phyloP scores from a whole-genome alignment of 306 rosid genomes.

The Amphicarpaea edgeworthii region DNA sequence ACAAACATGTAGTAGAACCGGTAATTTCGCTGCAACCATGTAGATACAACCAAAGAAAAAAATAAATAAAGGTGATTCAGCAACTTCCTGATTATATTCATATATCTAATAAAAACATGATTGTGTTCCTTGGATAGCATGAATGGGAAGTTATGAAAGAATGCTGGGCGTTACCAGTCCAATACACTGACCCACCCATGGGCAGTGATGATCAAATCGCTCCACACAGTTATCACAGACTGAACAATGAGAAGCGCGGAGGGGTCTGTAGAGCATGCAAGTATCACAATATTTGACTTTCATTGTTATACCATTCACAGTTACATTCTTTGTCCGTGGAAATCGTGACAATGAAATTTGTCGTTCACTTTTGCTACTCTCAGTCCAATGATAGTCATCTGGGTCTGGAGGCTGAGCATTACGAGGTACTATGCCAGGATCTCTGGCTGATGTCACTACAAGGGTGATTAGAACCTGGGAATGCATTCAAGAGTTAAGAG shows the following conservation, averaged over 20 bases:
- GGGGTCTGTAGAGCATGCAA: slow-evolving; percentile 82
- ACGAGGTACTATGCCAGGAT: slow-evolving; percentile 86
- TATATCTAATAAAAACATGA: slow-evolving; percentile 21
- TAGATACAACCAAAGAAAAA: slow-evolving; percentile 27
- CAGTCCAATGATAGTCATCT: slow-evolving; percentile 51
- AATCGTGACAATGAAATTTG: slow-evolving; percentile 47
- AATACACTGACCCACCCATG: slow-evolving; percentile 93
- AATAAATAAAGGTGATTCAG: slow-evolving; percentile 12
- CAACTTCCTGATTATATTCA: slow-evolving; percentile 31
- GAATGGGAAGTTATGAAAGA: slow-evolving; percentile 8
- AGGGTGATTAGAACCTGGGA: slow-evolving; percentile 71
- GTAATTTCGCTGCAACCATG: slow-evolving; percentile 72
- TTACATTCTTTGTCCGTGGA: slow-evolving; percentile 66
- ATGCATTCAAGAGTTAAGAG: slow-evolving; percentile 40
- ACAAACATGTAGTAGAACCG: slow-evolving; percentile 77
- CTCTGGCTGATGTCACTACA: slow-evolving; percentile 80
- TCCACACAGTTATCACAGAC: slow-evolving; percentile 82
- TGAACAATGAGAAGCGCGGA: slow-evolving; percentile 82
- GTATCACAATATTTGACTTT: slow-evolving; percentile 79
- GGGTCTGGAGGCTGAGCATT: slow-evolving; percentile 67
- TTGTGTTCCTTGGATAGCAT: slow-evolving; percentile 12
- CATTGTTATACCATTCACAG: slow-evolving; percentile 61
- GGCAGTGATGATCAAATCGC: slow-evolving; percentile 94
- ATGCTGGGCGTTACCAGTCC: slow-evolving; percentile 67
- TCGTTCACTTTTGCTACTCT: slow-evolving; percentile 50